These are phyloP conservation scores for Globisporangium irregulare DNA, from an alignment of 352 stramenopile species.

Conservation along the genomic window DNA sequence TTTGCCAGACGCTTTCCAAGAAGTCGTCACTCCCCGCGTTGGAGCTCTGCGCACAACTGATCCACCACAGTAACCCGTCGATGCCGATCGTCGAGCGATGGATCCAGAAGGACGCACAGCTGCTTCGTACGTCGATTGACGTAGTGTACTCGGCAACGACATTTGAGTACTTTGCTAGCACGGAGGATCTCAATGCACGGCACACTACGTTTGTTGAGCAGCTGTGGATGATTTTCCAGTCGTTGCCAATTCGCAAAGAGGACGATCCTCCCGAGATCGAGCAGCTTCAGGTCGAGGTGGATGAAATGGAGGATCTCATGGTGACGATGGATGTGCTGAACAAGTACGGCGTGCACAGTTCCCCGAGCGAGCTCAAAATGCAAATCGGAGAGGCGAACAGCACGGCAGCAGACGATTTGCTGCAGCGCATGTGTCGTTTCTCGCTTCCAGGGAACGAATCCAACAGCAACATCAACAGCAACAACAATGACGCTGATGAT, in stretches of 20 bases:
- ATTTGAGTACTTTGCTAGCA: neutral
- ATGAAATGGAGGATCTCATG: constrained; percentile 73
- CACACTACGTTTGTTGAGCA: constrained; percentile 47
- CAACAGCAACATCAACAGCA: constrained; percentile 2
- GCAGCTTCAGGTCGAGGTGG: constrained; percentile 63
- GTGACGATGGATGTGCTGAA: constrained; percentile 64
- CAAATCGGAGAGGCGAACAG: constrained; percentile 11
- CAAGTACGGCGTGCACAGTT: constrained; percentile 52
- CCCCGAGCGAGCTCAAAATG: constrained; percentile 23
- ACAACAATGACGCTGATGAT: neutral
- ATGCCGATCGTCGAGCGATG: constrained; percentile 35
- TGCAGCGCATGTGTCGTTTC: constrained; percentile 52
- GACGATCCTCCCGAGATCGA: constrained; percentile 48
- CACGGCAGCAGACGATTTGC: constrained; percentile 20
- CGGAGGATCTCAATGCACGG: neutral
- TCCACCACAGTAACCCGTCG: constrained; percentile 64
- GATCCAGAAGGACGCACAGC: constrained; percentile 54
- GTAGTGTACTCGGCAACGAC: constrained; percentile 27
- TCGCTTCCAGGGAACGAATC: constrained; percentile 20
- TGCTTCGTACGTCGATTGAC: constrained; percentile 61
- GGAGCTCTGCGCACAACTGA: constrained; percentile 49
- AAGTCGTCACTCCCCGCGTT: constrained; percentile 32
- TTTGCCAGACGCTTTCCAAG: constrained; percentile 33
- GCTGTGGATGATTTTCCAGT: constrained; percentile 73
- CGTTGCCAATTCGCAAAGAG: constrained; percentile 59